Evolutionary conservation across 23 red algal genomes (phyloP), one percentile per base, ranked within the genome.

Genomic region (Agarophyton chilense): DNA sequence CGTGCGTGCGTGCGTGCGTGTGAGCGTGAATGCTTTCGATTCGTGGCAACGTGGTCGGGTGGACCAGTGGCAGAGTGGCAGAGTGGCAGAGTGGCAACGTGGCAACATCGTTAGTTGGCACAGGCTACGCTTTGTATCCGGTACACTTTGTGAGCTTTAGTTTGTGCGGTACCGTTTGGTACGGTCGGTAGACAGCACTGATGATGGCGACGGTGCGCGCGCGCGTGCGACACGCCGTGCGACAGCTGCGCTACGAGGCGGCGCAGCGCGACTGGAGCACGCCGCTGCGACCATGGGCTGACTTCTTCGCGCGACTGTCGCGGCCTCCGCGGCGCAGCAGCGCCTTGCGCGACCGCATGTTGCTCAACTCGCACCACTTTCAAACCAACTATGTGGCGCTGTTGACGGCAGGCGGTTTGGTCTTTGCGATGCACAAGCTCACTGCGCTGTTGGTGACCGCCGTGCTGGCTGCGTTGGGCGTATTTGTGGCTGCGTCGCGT

Each of bases 331-430:
- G 18, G 6, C 13, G 78, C 18, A 11, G 17, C 52, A 18, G 10
- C n/a, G 46, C 67, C 13, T 25, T 89, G 33, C 63, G 35, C 51
- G 52, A 89, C 55, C 85, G 85, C 44, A 24, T 77, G 40, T 16
- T 89, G 45, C 85, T 89, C 60, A 89, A 89, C 55, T 89, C 85
- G 51, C 85, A 89, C 85, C 55, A 78, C 72, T 89, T 74, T 57
- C 85, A 89, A 39, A 56, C 68, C 73, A 89, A 89, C 70, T 89
- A 89, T 28, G 67, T 47, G 26, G 42, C 78, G 47, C 46, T 89
- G 10, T 33, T 89, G 2, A 71, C 31, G 14, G 85, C 71, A 25
- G 53, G 38, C 1, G 26, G 75, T 26, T 57, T 89, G 16, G 34
- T 39, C 21, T 53, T 74, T 39, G 35, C 64, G 32, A 50, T 89